Percentiles rank a stretch among this genome's conserved stretches.
These are phyloP conservation scores for Taiozyma sp. DNA, from an alignment of 1,139 yeast species.

Conservation along the genomic window DNA sequence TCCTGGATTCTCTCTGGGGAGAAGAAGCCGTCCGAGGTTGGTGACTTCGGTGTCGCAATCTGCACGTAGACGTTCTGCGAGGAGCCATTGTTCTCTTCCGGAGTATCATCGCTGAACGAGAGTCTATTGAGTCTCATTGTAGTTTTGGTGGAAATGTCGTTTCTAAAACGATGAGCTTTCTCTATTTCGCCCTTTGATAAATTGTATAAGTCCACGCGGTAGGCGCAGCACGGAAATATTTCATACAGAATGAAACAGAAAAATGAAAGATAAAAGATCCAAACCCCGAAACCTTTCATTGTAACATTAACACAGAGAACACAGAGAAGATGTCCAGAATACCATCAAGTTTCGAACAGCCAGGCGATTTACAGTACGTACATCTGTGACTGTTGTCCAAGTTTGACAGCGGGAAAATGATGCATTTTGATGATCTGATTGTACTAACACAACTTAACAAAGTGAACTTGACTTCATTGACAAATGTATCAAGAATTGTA, in stretches of 20 bases:
- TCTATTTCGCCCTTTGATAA: too few relatives aligned
- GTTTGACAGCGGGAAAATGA: not conserved
- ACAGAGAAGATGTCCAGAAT: slow-evolving; percentile 25
- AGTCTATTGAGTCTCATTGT: not conserved
- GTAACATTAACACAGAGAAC: not conserved
- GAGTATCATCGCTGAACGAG: not conserved
- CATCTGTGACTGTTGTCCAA: not conserved
- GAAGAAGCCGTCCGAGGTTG: slow-evolving; percentile 27
- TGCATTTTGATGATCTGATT: not conserved
- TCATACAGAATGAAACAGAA: too few relatives aligned
- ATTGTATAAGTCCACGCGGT: too few relatives aligned
- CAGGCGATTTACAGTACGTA: slow-evolving; percentile 13
- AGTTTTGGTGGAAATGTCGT: not conserved
- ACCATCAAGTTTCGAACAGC: slow-evolving; percentile 31
- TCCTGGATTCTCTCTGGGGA: slow-evolving; percentile 12
- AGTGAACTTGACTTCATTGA: slow-evolving; percentile 27
- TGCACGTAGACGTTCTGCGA: slow-evolving; percentile 20
- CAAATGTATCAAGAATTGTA: slow-evolving; percentile 37
- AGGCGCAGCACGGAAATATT: too few relatives aligned
- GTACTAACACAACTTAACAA: slow-evolving; percentile 1
- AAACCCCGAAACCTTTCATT: not conserved
- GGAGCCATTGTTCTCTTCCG: slow-evolving; percentile 7
- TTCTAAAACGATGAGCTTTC: too few relatives aligned
- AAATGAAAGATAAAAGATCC: not conserved
- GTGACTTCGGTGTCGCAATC: slow-evolving; percentile 37